Evolutionary conservation across 148 eudicot species (phyloP), one percentile per base, ranked within the genome.

Genomic region (Persicaria tinctoria): DNA sequence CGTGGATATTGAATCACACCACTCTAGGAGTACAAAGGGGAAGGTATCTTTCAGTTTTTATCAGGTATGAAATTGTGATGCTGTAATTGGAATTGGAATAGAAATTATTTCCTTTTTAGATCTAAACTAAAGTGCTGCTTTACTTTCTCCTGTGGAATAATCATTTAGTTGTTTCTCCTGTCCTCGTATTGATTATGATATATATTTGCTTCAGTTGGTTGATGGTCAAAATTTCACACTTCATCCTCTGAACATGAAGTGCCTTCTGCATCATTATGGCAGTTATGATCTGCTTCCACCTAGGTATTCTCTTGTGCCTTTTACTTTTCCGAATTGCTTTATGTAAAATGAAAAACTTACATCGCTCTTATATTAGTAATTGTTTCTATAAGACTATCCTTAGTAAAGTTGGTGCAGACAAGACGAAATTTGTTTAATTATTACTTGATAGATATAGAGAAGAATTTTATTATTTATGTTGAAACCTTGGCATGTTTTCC

Each of bases 201-300:
- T 63, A 63, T 5, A 32, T 47, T 48, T 81, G 49, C 85, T 83
- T 72, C 91, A 95, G 99, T 94, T 91, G 72, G 84, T 87, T 83
- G 99, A 95, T 84, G 99, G 99, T 76, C 99, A 95, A 81, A 86
- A 91, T 78, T 78, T 92, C 66, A 87, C 89, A 75, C 90, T 95
- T 78, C 97, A 95, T 87, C 93, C 99, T 45, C 74, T 95, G 76
- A 90, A 89, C 78, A 80, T 90, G 94, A 95, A 90, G 90, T 95
- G 97, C 78, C 99, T 95, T 81, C 78, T 95, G 81, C 89, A 89
- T 83, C 91, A 95, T 79, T 90, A 90, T 85, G 97, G 95, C 76
- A 85, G 86, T 85, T 89, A 86, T 84, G 97, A 89, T n/a, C 78
- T 76, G 82, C 90, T 88, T 84, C 92, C 92, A 2, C 83, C 88